Percentiles rank a stretch among this genome's conserved stretches.
These are phyloP conservation scores for Yamadazyma taylorii DNA, from an alignment of 1,139 yeast species.

Conservation along the genomic window DNA sequence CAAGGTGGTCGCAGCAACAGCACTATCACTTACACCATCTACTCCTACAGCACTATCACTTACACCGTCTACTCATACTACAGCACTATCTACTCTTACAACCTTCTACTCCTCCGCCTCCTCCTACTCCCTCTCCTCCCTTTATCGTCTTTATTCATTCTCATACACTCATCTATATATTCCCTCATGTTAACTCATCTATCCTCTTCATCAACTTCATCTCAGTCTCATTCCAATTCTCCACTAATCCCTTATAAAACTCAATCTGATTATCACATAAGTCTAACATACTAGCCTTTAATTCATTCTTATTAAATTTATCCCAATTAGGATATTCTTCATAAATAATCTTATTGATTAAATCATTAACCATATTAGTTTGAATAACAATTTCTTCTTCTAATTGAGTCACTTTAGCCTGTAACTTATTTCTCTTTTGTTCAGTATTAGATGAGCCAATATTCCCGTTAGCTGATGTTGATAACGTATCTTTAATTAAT, in stretches of 20 bases:
- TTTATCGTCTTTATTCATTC: too few relatives aligned
- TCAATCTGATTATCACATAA: conserved; percentile 76
- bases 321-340: conserved; percentile 86
- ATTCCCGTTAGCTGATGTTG: conserved; percentile 44
- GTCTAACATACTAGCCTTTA: conserved; percentile 66
- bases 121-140: too few relatives aligned
- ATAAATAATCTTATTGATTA: conserved; percentile 70
- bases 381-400: conserved; percentile 59
- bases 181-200: conserved; percentile 29
- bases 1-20: too few relatives aligned
- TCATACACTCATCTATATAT: not conserved
- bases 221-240: conserved; percentile 70
- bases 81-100: too few relatives aligned
- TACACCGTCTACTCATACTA: too few relatives aligned
- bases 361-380: conserved; percentile 47
- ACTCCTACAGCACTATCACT: too few relatives aligned
- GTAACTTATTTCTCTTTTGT: conserved; percentile 33
- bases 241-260: conserved; percentile 70
- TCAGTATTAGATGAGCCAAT: conserved; percentile 44
- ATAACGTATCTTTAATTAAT: conserved; percentile 45
- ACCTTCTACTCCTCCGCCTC: too few relatives aligned
- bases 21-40: too few relatives aligned
- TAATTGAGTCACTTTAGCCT: conserved; percentile 33
- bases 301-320: conserved; percentile 71
- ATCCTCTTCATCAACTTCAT: conserved; percentile 40